phyloP scores from a whole-genome alignment of 345 rosid species.

The Clausena lansium region DNA sequence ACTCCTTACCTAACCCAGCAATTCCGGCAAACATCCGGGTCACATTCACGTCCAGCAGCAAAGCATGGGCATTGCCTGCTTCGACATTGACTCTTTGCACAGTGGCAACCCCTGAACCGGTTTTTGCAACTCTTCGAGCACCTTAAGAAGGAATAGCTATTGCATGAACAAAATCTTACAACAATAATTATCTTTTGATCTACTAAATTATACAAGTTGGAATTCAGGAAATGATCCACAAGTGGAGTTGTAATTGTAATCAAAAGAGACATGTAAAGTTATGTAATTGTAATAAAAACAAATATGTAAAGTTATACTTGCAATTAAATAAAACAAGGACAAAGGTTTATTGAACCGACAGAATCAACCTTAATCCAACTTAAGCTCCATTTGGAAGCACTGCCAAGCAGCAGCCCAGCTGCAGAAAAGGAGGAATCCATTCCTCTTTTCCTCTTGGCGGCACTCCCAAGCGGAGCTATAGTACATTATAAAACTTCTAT shows the following conservation, averaged over 20 bases:
- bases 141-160: slow-evolving; percentile 40
- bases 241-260: neutral
- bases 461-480: too few relatives aligned
- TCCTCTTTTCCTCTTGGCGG: too few relatives aligned
- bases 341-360: neutral
- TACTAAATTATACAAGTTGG: neutral
- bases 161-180: slow-evolving; percentile 4
- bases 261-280: neutral
- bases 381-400: too few relatives aligned
- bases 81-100: slow-evolving; percentile 99
- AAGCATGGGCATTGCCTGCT: slow-evolving; percentile 98
- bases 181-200: neutral
- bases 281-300: neutral
- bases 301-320: neutral
- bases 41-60: slow-evolving; percentile 99
- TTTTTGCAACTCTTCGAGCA: slow-evolving; percentile 98
- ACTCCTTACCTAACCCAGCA: slow-evolving; percentile 71
- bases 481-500: neutral
- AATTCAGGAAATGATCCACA: neutral
- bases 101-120: slow-evolving; percentile 97
- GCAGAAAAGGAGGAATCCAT: too few relatives aligned
- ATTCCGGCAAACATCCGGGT: slow-evolving; percentile 96
- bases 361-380: neutral
- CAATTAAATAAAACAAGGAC: neutral
- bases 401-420: too few relatives aligned